Percentiles rank a stretch among this genome's conserved stretches.
phyloP scores from a whole-genome alignment of 1,284 basidiomycete genomes.

The Neolentinus lepideus region DNA sequence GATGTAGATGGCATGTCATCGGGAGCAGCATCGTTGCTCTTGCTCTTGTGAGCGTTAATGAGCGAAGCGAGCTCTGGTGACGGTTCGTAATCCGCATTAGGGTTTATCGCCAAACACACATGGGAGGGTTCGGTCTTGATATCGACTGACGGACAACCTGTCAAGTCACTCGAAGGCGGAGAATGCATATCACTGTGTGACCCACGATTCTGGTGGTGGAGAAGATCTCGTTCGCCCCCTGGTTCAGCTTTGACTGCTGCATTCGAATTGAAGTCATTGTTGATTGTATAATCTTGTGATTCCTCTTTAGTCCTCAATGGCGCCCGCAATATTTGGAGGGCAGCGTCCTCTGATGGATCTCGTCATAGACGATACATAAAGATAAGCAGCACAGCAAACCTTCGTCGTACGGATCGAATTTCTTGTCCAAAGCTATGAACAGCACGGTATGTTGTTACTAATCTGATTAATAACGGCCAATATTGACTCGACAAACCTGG shows the following conservation, averaged over 20 bases:
- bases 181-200: too few relatives aligned
- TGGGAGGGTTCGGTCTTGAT: not conserved
- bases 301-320: not conserved
- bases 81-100: too few relatives aligned
- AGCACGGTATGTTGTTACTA: not conserved
- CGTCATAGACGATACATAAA: not conserved
- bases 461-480: too few relatives aligned
- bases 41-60: too few relatives aligned
- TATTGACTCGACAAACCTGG: not conserved
- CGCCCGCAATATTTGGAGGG: not conserved
- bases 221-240: too few relatives aligned
- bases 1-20: too few relatives aligned
- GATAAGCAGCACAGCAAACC: conserved; percentile 8
- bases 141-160: not conserved
- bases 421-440: conserved; percentile 1
- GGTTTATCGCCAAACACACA: too few relatives aligned
- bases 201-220: too few relatives aligned
- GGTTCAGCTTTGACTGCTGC: not conserved
- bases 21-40: too few relatives aligned
- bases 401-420: conserved; percentile 20
- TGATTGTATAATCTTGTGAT: not conserved
- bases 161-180: too few relatives aligned
- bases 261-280: not conserved
- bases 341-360: not conserved
- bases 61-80: too few relatives aligned